phyloP scores from a whole-genome alignment of 2,329 filamentous ascomycete species.

The Ophiostoma sp. region DNA sequence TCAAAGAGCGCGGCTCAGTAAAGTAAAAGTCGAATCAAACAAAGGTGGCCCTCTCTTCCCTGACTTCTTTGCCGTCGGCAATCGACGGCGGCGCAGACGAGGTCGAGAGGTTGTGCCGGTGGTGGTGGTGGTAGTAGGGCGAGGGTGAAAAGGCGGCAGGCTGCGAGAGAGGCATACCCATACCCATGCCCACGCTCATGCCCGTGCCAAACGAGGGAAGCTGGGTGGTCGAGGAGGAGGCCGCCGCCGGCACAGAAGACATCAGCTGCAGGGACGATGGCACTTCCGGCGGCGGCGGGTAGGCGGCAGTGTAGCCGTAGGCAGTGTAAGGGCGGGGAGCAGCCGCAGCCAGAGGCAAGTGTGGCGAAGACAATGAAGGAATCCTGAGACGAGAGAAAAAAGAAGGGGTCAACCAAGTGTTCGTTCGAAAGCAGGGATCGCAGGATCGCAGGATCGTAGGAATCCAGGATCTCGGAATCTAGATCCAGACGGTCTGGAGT shows the following conservation, averaged over 20 bases:
- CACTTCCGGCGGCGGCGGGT: conserved; percentile 41
- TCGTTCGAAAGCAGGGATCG: neutral
- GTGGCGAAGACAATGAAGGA: conserved; percentile 22
- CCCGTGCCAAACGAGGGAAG: conserved; percentile 35
- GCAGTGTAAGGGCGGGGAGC: conserved; percentile 27
- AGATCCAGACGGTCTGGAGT: conserved; percentile 53
- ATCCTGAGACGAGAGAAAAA: conserved; percentile 37
- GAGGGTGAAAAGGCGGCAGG: conserved; percentile 23
- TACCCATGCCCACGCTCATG: neutral
- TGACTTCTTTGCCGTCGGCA: conserved; percentile 32
- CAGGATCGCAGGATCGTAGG: too few relatives aligned
- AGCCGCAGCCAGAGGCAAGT: conserved; percentile 15
- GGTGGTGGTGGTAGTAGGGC: conserved; percentile 30
- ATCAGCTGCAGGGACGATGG: conserved; percentile 34
- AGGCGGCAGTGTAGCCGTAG: conserved; percentile 29
- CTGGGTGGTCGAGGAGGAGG: conserved; percentile 34
- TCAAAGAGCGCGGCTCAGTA: conserved; percentile 6
- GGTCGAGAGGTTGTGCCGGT: conserved; percentile 38
- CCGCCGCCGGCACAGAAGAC: conserved; percentile 27
- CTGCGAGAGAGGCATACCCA: conserved; percentile 35
- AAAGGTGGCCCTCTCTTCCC: conserved; percentile 21
- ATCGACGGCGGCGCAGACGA: conserved; percentile 35
- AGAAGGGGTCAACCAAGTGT: conserved; percentile 30
- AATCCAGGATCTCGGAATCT: conserved; percentile 27
- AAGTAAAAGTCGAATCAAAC: conserved; percentile 15